Evolutionary conservation across 148 eudicot genomes (phyloP), one percentile per base, ranked within the genome.

Genomic region (Suaeda aralocaspica): DNA sequence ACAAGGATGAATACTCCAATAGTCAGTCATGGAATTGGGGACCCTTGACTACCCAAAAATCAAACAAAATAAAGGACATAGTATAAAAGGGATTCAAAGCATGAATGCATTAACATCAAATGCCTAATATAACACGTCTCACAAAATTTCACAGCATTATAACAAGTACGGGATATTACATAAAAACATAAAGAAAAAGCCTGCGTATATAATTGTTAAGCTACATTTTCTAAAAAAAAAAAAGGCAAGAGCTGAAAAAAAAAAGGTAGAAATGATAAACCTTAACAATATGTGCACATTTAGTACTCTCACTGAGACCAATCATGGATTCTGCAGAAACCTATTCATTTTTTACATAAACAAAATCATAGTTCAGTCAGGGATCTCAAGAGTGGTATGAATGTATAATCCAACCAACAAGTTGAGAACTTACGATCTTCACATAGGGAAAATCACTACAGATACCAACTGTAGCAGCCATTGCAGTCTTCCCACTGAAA

Each of bases 371-470:
- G 9, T 24, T 13, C 29, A 63, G 67, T 42, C 31, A 42, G 21
- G 29, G 67, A 22, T 41, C 50, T 13, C 24, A n/a, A 13, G 19
- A 59, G 25, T 48, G 45, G 61, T 56, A 67, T 25, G 72, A n/a
- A n/a, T n/a, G n/a, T n/a, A n/a, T n/a, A n/a, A 46, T 33, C 25
- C 56, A 62, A 30, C 59, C 57, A 29, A 64, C 45, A 59, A 58
- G 26, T 29, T 70, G 36, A 48, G 49, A 49, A 79, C 96, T 82
- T 81, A 94, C 99, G 67, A 89, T 94, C 84, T 94, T 91, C 69
- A 94, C 99, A 84, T 86, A 94, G 13, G 99, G 97, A 65, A 89
- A 94, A 73, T 89, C 99, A 81, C 99, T 94, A 73, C 88, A 89
- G 69, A 94, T 87, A 71, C 99, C 99, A 80, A 91, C 86, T 59